phyloP scores from a whole-genome alignment of 305 asterid species.

The Rubia tinctorum region DNA sequence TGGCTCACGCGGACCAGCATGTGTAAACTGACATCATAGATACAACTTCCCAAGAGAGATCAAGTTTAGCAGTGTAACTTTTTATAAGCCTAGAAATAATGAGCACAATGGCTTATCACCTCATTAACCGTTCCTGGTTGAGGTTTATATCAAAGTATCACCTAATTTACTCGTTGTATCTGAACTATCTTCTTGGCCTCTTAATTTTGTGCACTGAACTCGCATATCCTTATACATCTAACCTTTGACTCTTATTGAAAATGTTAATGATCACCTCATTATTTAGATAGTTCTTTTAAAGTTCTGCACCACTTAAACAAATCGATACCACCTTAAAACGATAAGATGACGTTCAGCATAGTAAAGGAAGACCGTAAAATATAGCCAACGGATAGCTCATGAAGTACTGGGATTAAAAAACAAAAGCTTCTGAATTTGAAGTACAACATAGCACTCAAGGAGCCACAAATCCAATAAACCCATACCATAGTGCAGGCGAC shows the following conservation, averaged over 20 bases:
- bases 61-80: neutral
- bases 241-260: neutral
- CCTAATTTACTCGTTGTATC: neutral
- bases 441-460: neutral
- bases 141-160: neutral
- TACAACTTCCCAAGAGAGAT: neutral
- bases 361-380: neutral
- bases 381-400: neutral
- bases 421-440: neutral
- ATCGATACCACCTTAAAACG: neutral
- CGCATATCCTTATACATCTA: neutral
- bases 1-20: neutral
- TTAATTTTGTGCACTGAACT: neutral
- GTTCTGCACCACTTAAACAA: neutral
- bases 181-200: neutral
- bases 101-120: neutral
- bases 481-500: slow-evolving; percentile 85
- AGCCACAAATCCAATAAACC: neutral
- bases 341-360: neutral
- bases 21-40: neutral
- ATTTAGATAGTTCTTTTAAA: neutral
- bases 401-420: neutral
- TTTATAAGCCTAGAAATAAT: neutral
- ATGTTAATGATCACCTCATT: neutral
- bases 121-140: neutral